These are phyloP conservation scores for Verticillium nubilum DNA, from an alignment of 2,329 filamentous ascomycete species.

Conservation along the genomic window DNA sequence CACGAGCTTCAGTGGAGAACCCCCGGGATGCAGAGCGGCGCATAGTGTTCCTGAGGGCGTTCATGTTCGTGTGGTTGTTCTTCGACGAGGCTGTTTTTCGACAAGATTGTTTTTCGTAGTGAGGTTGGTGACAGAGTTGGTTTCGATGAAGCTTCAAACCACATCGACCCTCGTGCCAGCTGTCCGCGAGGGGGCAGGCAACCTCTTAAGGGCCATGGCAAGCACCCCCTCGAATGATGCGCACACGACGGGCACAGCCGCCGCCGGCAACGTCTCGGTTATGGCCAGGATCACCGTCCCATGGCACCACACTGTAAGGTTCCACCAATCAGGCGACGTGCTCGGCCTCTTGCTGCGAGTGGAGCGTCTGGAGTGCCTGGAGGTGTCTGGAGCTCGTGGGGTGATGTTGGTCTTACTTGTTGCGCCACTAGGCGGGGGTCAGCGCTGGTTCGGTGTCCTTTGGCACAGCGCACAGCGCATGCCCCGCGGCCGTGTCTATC, in stretches of 20 bases:
- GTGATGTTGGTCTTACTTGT: background rate
- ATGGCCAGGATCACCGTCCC: background rate
- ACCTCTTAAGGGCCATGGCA: background rate
- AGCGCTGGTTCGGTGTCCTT: background rate
- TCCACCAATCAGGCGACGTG: background rate
- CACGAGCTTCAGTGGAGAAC: constrained; percentile 27
- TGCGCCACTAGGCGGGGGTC: background rate
- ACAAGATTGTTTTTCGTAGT: background rate
- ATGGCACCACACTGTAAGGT: background rate
- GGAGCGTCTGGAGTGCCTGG: background rate
- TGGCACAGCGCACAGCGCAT: background rate
- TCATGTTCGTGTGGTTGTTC: background rate
- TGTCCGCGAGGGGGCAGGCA: background rate
- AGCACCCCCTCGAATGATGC: background rate
- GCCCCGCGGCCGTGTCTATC: background rate
- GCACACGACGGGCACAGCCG: background rate
- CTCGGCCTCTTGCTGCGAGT: background rate
- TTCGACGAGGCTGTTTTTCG: background rate
- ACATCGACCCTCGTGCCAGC: background rate
- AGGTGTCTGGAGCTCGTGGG: background rate
- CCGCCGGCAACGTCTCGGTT: background rate
- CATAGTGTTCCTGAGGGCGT: constrained; percentile 4
- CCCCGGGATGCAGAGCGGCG: constrained; percentile 14
- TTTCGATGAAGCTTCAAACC: background rate
- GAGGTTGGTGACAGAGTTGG: background rate